Conservation (phyloP, 805 yeast genomes). For the Tetrapisispora arboricola region DNA sequence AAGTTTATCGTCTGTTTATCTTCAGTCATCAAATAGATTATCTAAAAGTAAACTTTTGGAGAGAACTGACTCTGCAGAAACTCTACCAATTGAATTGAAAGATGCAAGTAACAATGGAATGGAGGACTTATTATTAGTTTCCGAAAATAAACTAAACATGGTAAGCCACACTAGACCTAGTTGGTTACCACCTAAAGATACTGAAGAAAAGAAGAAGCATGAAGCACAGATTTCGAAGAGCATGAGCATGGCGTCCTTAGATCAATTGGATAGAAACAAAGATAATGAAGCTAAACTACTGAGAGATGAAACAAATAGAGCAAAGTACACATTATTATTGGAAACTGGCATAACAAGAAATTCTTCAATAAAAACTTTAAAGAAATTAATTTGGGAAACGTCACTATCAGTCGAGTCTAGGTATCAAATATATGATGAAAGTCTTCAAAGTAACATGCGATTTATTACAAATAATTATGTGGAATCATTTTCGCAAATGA, state of each 20-base stretch:
- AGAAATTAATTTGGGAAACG: constrained; percentile 25
- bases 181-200: constrained; percentile 57
- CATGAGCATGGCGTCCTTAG: constrained; percentile 22
- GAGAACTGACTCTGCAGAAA: constrained; percentile 28
- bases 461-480: constrained; percentile 17
- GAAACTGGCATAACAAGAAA: constrained; percentile 28
- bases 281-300: constrained; percentile 20
- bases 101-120: constrained; percentile 33
- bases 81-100: constrained; percentile 31
- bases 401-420: constrained; percentile 13
- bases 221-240: constrained; percentile 40
- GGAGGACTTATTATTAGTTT: constrained; percentile 51
- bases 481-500: constrained; percentile 32
- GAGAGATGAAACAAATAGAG: constrained; percentile 23
- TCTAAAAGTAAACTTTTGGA: constrained; percentile 31
- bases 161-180: constrained; percentile 57
- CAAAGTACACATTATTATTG: constrained; percentile 19
- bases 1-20: constrained; percentile 34
- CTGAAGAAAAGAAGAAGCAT: constrained; percentile 42
- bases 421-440: constrained; percentile 10
- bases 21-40: constrained; percentile 29
- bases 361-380: constrained; percentile 18
- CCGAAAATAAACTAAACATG: constrained; percentile 46
- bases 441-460: constrained; percentile 16
- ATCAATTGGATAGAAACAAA: constrained; percentile 23